phyloP scores from a whole-genome alignment of 495 filamentous ascomycete species.

The Elaphomyces granulatus region DNA sequence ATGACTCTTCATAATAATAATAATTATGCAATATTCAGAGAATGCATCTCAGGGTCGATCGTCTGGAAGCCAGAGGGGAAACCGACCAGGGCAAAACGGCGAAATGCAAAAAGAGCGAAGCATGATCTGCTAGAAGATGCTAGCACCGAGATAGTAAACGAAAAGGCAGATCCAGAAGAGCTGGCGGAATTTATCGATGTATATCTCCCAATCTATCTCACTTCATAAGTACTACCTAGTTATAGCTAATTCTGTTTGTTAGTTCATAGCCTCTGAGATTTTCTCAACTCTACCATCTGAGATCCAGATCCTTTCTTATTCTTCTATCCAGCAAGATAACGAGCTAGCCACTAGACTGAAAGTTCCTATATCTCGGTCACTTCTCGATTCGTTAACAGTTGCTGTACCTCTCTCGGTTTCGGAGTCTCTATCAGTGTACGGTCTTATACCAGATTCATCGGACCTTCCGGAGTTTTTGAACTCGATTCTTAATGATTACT shows the following conservation, averaged over 20 bases:
- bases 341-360: conserved; percentile 35
- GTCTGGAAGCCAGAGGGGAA: conserved; percentile 37
- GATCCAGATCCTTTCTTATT: conserved; percentile 48
- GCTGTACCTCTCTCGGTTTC: conserved; percentile 34
- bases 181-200: conserved; percentile 60
- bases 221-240: background rate
- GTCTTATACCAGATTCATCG: conserved; percentile 33
- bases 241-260: conserved; percentile 2
- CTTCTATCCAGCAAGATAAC: conserved; percentile 33
- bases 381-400: conserved; percentile 26
- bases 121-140: conserved; percentile 13
- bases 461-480: conserved; percentile 42
- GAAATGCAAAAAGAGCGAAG: conserved; percentile 28
- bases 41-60: conserved; percentile 46
- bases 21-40: conserved; percentile 59
- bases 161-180: conserved; percentile 43
- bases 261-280: conserved; percentile 58
- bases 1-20: no score
- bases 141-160: conserved; percentile 3
- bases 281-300: conserved; percentile 47
- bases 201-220: conserved; percentile 9
- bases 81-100: conserved; percentile 26
- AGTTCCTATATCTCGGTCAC: conserved; percentile 29
- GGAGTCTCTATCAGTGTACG: conserved; percentile 51
- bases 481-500: conserved; percentile 45